Conservation (phyloP, 2,329 filamentous ascomycete genomes). For the Cercospora citrullina region DNA sequence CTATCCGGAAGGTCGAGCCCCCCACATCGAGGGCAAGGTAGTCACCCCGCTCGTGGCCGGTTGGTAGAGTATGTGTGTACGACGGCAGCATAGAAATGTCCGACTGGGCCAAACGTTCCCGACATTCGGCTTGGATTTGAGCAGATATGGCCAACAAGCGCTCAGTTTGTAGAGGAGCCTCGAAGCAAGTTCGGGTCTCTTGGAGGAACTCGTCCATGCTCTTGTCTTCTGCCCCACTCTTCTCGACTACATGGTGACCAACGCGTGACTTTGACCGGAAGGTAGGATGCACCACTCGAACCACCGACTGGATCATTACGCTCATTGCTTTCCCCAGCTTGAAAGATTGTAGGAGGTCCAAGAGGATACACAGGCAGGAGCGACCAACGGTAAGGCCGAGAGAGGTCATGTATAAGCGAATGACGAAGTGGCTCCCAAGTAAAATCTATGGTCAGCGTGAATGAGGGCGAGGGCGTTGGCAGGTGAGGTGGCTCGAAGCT, state of each 20-base stretch:
- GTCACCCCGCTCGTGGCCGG: constrained; percentile 59
- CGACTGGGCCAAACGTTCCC: constrained; percentile 55
- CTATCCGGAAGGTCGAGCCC: constrained; percentile 65
- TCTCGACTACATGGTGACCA: constrained; percentile 42
- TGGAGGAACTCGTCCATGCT: constrained; percentile 52
- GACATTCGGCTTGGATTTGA: constrained; percentile 54
- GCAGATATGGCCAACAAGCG: constrained; percentile 48
- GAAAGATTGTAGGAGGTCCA: constrained; percentile 28
- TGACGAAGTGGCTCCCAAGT: neutral
- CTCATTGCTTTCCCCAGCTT: constrained; percentile 32
- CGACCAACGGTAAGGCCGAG: constrained; percentile 20
- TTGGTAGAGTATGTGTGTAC: constrained; percentile 62
- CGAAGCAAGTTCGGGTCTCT: constrained; percentile 47
- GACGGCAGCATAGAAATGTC: constrained; percentile 66
- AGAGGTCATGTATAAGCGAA: constrained; percentile 26
- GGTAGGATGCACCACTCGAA: constrained; percentile 24
- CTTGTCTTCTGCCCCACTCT: constrained; percentile 37
- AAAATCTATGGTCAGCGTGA: neutral
- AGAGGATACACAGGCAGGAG: constrained; percentile 24
- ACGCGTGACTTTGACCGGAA: constrained; percentile 32
- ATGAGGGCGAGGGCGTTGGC: neutral
- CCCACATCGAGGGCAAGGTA: constrained; percentile 65
- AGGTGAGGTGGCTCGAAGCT: constrained; percentile 2
- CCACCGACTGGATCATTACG: constrained; percentile 30
- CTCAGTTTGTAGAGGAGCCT: constrained; percentile 45